phyloP scores from a whole-genome alignment of 2,329 filamentous ascomycete species.

The Stachybotrys elegans region DNA sequence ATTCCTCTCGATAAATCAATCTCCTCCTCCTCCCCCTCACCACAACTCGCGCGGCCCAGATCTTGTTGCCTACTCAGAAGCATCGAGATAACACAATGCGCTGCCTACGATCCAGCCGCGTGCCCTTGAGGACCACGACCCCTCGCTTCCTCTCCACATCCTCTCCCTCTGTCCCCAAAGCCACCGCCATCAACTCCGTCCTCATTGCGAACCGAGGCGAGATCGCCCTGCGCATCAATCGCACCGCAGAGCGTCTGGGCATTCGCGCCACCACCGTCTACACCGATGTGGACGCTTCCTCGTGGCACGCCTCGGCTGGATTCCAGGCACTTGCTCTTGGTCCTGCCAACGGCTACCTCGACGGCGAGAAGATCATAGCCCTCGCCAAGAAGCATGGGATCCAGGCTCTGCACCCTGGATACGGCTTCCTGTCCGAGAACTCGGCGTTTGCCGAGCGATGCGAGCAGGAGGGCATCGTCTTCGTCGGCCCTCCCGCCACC shows the following conservation, averaged over 20 bases:
- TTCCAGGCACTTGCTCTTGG: conserved; percentile 82
- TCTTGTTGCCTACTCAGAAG: too few species aligned
- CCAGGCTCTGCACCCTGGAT: conserved; percentile 89
- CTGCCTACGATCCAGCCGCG: conserved; percentile 47
- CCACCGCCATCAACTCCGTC: conserved; percentile 65
- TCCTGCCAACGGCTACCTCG: conserved; percentile 79
- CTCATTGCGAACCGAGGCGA: conserved; percentile 96
- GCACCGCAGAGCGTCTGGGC: conserved; percentile 81
- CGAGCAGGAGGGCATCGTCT: conserved; percentile 83
- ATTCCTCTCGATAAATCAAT: too few species aligned
- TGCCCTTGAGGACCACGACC: conserved; percentile 36
- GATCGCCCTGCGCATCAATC: conserved; percentile 88
- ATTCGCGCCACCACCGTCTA: conserved; percentile 93
- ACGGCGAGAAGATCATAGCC: conserved; percentile 86
- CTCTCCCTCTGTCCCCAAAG: conserved; percentile 25
- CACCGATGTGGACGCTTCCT: conserved; percentile 81
- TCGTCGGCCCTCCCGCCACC: conserved; percentile 82
- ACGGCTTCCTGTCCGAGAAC: conserved; percentile 95
- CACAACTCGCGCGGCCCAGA: too few species aligned
- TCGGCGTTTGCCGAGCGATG: conserved; percentile 84
- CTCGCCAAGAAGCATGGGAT: conserved; percentile 84
- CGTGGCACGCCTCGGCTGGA: conserved; percentile 84
- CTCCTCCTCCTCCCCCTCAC: too few species aligned
- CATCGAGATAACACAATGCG: conserved; percentile 40
- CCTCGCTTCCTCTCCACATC: conserved; percentile 32